Evolutionary conservation across 371 early-diverging fungal genomes (phyloP).

Genomic region (Mortierella sp.): DNA sequence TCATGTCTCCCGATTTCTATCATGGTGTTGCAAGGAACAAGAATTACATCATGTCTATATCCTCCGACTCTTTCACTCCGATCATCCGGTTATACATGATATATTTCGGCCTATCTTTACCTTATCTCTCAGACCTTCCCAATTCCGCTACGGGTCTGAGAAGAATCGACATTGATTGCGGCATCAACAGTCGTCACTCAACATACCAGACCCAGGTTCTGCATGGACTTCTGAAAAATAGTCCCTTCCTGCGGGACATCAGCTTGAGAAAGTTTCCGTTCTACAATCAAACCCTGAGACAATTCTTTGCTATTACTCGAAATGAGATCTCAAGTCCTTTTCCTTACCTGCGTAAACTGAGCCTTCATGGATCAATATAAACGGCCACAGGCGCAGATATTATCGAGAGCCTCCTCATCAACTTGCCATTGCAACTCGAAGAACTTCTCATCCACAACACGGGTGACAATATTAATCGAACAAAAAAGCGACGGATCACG

Average conservation of each 20-base stretch:
- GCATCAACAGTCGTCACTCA: not conserved
- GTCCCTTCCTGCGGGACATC: not conserved
- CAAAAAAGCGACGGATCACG: no score
- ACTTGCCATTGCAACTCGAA: no score
- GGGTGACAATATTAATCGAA: no score
- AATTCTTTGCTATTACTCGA: not conserved
- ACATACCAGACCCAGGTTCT: not conserved
- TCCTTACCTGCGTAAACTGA: no score
- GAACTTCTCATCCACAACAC: no score
- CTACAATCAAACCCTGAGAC: not conserved
- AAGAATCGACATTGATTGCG: not conserved
- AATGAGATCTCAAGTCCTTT: not conserved
- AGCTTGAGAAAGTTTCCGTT: not conserved
- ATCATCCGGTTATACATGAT: not conserved
- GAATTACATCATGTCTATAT: not conserved
- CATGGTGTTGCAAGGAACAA: not conserved
- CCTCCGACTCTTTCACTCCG: not conserved
- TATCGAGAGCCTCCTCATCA: no score
- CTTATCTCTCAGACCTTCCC: not conserved
- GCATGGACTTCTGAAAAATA: not conserved
- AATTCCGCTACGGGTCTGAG: not conserved
- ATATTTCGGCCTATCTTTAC: not conserved
- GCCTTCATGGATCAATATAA: no score
- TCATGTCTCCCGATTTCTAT: not conserved
- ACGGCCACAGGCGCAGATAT: no score